phyloP scores from a whole-genome alignment of 2,329 filamentous ascomycete genomes.

The Pochonia chlamydosporia region DNA sequence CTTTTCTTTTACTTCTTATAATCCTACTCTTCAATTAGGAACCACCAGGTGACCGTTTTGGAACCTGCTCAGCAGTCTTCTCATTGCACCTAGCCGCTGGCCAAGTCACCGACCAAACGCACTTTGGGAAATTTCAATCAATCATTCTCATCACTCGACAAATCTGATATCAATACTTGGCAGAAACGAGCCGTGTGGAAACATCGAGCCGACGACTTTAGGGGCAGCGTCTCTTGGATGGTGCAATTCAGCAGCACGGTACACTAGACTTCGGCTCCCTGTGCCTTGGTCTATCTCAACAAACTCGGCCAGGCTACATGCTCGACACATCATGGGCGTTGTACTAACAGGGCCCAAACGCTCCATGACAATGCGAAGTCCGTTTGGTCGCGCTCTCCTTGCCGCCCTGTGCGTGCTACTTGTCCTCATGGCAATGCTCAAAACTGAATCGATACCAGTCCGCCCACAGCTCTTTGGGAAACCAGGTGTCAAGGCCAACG shows the following conservation, averaged over 20 bases:
- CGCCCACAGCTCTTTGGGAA: constrained; percentile 33
- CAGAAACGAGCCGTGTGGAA: too few species aligned
- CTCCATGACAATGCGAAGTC: constrained; percentile 44
- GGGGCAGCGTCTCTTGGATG: neutral
- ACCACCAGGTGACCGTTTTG: too few species aligned
- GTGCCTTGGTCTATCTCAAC: neutral
- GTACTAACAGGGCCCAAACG: constrained; percentile 31
- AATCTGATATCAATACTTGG: too few species aligned
- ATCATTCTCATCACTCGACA: too few species aligned
- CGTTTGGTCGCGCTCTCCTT: constrained; percentile 38
- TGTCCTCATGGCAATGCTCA: constrained; percentile 35
- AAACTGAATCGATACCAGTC: constrained; percentile 34
- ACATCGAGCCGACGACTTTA: too few species aligned
- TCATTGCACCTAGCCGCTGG: too few species aligned
- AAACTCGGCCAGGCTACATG: neutral
- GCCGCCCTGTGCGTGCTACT: constrained; percentile 37
- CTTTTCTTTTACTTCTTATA: too few species aligned
- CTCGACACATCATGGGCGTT: constrained; percentile 27
- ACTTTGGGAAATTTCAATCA: too few species aligned
- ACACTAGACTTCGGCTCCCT: neutral
- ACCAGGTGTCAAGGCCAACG: constrained; percentile 20
- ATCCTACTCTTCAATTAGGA: too few species aligned
- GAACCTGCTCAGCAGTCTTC: too few species aligned
- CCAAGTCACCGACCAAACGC: too few species aligned
- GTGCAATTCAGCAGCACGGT: neutral